Percentiles rank a stretch among this genome's conserved stretches.
phyloP scores from a whole-genome alignment of 768 basidiomycete genomes.

The Russula sp. region DNA sequence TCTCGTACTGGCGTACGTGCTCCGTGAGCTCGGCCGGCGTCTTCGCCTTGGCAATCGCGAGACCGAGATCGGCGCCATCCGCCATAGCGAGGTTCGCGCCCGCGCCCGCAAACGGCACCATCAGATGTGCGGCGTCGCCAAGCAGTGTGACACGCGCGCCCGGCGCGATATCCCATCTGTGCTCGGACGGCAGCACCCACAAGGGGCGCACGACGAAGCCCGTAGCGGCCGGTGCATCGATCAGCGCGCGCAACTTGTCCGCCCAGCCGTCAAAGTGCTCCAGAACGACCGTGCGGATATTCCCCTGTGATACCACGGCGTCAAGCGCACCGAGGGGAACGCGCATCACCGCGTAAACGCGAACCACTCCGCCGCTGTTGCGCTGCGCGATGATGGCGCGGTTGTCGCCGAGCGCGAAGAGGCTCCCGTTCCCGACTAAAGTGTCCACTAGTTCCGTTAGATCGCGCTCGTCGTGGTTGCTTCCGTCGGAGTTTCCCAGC shows the following conservation, averaged over 20 bases:
- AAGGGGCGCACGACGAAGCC: constrained; percentile 18
- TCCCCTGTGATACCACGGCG: background rate
- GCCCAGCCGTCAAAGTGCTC: constrained; percentile 5
- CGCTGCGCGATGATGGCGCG: constrained; percentile 29
- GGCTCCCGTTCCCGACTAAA: constrained; percentile 28
- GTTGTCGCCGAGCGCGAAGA: constrained; percentile 25
- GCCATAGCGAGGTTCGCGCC: constrained; percentile 33
- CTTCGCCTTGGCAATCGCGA: constrained; percentile 10
- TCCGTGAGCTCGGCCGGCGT: constrained; percentile 1
- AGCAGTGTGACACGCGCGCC: constrained; percentile 22
- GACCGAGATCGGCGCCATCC: constrained; percentile 23
- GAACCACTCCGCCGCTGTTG: constrained; percentile 26
- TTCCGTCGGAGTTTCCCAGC: constrained; percentile 7
- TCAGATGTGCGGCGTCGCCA: constrained; percentile 35
- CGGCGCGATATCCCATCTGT: constrained; percentile 17
- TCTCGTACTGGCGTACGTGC: constrained; percentile 5
- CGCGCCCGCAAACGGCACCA: constrained; percentile 33
- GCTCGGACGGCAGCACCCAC: constrained; percentile 14
- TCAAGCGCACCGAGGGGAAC: constrained; percentile 1
- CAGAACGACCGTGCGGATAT: background rate
- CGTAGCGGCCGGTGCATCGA: constrained; percentile 4
- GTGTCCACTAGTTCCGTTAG: background rate
- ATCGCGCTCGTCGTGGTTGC: background rate
- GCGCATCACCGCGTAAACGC: constrained; percentile 9
- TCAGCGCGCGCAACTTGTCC: constrained; percentile 12